A percentile compares a stretch with the other conserved stretches of the same genome.
Evolutionary conservation across 495 filamentous ascomycete species (phyloP).

Genomic region (Tuber aestivum): DNA sequence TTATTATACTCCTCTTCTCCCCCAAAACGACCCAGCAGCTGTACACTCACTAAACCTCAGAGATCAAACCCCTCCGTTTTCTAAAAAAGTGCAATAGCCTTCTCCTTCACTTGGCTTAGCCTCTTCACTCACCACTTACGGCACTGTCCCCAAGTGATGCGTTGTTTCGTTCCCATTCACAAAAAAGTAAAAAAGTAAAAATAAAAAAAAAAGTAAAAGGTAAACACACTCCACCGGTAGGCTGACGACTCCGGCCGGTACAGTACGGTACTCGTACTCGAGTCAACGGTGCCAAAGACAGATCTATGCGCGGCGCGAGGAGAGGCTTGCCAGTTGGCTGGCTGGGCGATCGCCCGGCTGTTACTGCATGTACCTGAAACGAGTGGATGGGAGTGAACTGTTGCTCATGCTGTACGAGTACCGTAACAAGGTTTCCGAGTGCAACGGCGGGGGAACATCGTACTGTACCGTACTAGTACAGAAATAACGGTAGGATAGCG

Average conservation of each 20-base stretch:
- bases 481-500: not conserved
- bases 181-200: not conserved
- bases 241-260: not conserved
- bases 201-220: not conserved
- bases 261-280: too few species aligned
- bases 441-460: not conserved
- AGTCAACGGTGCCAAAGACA: not conserved
- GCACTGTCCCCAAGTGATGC: not conserved
- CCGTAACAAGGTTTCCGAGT: not conserved
- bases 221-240: not conserved
- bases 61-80: too few species aligned
- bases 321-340: not conserved
- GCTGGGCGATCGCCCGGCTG: not conserved
- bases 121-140: not conserved
- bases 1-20: not conserved
- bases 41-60: not conserved
- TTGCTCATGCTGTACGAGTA: too few species aligned
- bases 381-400: slow-evolving; percentile 1
- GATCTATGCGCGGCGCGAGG: not conserved
- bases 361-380: not conserved
- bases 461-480: not conserved
- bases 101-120: not conserved
- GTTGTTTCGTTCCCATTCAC: not conserved
- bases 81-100: not conserved
- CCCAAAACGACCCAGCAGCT: not conserved